Conservation (phyloP, 495 filamentous ascomycete species). For the Chaetomium tenue region DNA sequence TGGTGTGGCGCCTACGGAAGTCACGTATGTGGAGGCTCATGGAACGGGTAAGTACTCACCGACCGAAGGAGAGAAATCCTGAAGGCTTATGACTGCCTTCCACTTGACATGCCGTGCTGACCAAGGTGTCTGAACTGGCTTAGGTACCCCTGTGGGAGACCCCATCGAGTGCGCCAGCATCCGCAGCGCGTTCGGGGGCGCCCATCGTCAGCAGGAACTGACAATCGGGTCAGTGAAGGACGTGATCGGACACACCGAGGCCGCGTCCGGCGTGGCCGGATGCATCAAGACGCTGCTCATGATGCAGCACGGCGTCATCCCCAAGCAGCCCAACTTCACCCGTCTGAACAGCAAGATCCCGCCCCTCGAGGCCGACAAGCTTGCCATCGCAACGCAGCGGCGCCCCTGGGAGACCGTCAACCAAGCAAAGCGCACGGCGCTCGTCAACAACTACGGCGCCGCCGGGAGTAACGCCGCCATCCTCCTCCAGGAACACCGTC, state of each 20-base stretch:
- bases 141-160: constrained; percentile 34
- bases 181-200: constrained; percentile 33
- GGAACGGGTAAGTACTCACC: constrained; percentile 26
- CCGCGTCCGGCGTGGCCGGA: constrained; percentile 49
- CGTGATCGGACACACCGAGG: constrained; percentile 58
- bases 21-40: constrained; percentile 39
- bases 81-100: too few species aligned
- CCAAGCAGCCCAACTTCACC: constrained; percentile 41
- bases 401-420: constrained; percentile 4
- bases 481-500: not conserved
- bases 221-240: constrained; percentile 57
- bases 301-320: constrained; percentile 51
- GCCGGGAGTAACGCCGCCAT: constrained; percentile 51
- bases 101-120: too few species aligned
- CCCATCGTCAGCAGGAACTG: constrained; percentile 32
- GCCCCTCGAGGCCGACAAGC: too few species aligned
- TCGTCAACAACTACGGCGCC: constrained; percentile 57
- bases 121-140: too few species aligned
- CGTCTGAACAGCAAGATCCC: too few species aligned
- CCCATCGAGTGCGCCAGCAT: constrained; percentile 38
- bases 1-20: constrained; percentile 21
- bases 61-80: too few species aligned
- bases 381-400: too few species aligned
- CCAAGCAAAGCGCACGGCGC: constrained; percentile 38
- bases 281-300: constrained; percentile 51